Conservation (phyloP, 176 grass and related monocot genomes). For the Oryza glaberrima region DNA sequence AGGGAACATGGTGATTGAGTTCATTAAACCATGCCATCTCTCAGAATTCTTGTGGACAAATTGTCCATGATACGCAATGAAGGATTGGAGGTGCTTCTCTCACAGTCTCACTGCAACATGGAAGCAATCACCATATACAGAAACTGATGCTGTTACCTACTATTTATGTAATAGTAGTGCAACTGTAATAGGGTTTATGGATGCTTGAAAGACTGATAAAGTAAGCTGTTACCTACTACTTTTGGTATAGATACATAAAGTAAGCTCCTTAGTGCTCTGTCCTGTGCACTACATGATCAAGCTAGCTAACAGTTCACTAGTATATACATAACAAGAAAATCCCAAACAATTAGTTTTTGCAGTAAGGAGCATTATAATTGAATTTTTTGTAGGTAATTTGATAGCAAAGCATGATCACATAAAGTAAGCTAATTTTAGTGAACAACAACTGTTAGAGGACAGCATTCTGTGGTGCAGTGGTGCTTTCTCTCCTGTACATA, state of each 20-base stretch:
- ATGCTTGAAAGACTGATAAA: not conserved
- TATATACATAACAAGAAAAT: not conserved
- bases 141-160: not conserved
- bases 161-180: not conserved
- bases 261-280: not conserved
- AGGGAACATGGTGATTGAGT: not conserved
- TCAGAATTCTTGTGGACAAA: conserved; percentile 1
- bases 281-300: not conserved
- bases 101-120: not conserved
- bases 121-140: not conserved
- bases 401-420: not conserved
- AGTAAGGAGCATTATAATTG: not conserved
- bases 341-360: not conserved
- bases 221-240: not conserved
- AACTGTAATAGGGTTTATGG: no score
- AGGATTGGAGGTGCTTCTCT: not conserved
- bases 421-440: not conserved
- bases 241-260: not conserved
- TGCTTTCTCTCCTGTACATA: not conserved
- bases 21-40: not conserved
- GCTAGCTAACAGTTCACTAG: not conserved
- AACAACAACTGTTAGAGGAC: not conserved
- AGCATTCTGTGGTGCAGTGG: not conserved
- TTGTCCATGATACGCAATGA: not conserved
- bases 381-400: not conserved